Percentiles rank a stretch among this genome's conserved stretches.
phyloP scores from a whole-genome alignment of 208 protist species.

The Acanthamoeba castellanii region DNA sequence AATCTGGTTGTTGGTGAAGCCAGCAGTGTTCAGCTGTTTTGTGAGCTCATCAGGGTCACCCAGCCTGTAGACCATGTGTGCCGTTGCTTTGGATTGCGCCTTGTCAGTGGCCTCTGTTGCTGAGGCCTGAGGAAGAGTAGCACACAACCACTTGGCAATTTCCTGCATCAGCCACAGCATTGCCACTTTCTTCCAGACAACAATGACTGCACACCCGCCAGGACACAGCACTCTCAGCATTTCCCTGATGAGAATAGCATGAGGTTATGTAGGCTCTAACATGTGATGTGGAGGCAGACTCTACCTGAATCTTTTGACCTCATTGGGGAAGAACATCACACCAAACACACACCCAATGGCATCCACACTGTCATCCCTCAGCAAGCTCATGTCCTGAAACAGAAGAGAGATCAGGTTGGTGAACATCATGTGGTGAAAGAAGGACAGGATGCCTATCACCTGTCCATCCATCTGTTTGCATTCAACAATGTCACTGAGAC shows the following conservation, averaged over 20 bases:
- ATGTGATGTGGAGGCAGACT: not conserved
- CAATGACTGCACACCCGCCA: not conserved
- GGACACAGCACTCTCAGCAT: not conserved
- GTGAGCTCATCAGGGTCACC: not conserved
- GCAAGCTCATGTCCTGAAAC: not conserved
- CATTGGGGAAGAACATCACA: slow-evolving; percentile 26
- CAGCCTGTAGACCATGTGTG: not conserved
- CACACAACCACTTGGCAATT: not conserved
- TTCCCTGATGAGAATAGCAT: not conserved
- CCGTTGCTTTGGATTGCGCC: too few relatives aligned
- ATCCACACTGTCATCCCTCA: not conserved
- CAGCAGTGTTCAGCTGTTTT: not conserved
- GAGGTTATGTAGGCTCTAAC: not conserved
- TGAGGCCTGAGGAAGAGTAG: not conserved
- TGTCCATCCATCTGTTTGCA: slow-evolving; percentile 33
- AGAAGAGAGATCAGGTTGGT: too few relatives aligned
- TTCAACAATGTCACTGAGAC: slow-evolving; percentile 10
- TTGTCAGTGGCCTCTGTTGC: not conserved
- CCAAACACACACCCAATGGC: slow-evolving; percentile 30
- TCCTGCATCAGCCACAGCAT: not conserved
- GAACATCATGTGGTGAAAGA: not conserved
- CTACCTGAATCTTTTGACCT: not conserved
- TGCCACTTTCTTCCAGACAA: not conserved
- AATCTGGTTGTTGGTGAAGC: not conserved
- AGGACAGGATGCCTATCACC: not conserved